Conservation (phyloP, 179 eudicot genomes). For the Spergularia azorica region DNA sequence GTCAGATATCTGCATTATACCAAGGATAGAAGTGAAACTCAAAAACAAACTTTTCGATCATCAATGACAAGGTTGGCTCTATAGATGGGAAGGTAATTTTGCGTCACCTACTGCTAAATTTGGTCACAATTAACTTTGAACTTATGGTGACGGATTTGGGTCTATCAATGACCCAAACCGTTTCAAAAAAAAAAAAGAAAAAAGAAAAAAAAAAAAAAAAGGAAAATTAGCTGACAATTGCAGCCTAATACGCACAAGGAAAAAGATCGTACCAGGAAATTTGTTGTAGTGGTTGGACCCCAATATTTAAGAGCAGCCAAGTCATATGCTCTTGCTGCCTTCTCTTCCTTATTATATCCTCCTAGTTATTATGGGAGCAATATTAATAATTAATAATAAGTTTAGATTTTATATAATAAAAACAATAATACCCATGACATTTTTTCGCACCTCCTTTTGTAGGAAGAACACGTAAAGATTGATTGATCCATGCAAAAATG, state of each 20-base stretch:
- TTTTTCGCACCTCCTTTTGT: not conserved
- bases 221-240: not conserved
- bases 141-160: no score
- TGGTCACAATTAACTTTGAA: no score
- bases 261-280: constrained; percentile 57
- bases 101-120: no score
- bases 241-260: constrained; percentile 15
- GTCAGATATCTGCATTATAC: constrained; percentile 46
- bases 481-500: constrained; percentile 27
- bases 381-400: not conserved
- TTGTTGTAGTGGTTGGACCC: constrained; percentile 91
- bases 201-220: no score
- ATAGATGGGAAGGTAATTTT: no score
- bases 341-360: constrained; percentile 93
- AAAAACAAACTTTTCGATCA: no score
- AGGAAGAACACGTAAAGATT: constrained; percentile 23
- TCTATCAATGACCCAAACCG: no score
- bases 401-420: constrained; percentile 9
- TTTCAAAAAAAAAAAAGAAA: no score
- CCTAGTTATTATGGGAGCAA: constrained; percentile 40
- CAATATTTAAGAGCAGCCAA: constrained; percentile 94
- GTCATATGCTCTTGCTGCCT: constrained; percentile 93
- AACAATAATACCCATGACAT: not conserved
- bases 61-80: no score
- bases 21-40: not conserved